phyloP scores from a whole-genome alignment of 23 red algal genomes.

The Gracilariopsis chorda region DNA sequence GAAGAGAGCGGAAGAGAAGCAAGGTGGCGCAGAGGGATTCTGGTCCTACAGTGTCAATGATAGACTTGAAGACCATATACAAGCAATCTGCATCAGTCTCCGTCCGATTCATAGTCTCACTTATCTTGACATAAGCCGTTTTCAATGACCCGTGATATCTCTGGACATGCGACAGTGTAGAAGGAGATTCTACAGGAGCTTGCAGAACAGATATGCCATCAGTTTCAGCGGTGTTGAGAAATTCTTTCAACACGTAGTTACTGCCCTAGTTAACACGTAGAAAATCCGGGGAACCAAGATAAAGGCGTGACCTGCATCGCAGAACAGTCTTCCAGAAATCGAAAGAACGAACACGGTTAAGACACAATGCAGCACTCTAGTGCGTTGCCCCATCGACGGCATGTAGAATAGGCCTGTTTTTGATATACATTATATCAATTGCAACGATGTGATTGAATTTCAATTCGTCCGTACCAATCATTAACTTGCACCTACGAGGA shows the following conservation, averaged over 20 bases:
- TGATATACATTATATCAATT: conserved; percentile 15
- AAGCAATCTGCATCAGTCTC: conserved; percentile 13
- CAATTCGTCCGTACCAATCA: neutral
- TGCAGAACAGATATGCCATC: conserved; percentile 11
- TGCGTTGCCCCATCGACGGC: conserved; percentile 27
- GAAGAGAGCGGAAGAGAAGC: neutral
- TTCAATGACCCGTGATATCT: neutral
- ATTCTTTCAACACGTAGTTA: conserved; percentile 26
- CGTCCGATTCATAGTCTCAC: neutral
- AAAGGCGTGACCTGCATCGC: neutral
- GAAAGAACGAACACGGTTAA: neutral
- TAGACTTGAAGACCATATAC: neutral
- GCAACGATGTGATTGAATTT: conserved; percentile 48
- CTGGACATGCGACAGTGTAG: conserved; percentile 34
- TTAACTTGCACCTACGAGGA: conserved; percentile 33
- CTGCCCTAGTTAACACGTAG: conserved; percentile 1
- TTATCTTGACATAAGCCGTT: neutral
- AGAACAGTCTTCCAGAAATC: conserved; percentile 13
- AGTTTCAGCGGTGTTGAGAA: neutral
- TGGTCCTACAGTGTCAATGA: neutral
- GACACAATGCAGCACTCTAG: neutral
- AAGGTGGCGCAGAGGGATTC: conserved; percentile 18
- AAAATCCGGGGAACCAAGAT: conserved; percentile 11
- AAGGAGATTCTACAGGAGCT: conserved; percentile 6
- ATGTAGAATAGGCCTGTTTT: conserved; percentile 14